phyloP scores from a whole-genome alignment of 495 filamentous ascomycete genomes.

The Cryomyces minteri region DNA sequence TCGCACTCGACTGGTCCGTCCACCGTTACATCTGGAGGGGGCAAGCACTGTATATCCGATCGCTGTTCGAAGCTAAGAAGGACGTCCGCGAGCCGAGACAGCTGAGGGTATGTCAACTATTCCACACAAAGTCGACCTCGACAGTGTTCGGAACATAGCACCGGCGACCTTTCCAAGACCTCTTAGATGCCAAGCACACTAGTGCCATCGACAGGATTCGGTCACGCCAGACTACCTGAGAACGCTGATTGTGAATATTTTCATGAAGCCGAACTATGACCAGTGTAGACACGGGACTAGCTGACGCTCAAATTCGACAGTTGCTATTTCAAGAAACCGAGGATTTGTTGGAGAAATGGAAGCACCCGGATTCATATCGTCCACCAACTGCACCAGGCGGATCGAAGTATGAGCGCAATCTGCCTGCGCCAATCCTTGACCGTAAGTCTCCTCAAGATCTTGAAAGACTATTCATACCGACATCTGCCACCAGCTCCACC shows the following conservation, averaged over 20 bases:
- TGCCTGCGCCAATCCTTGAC: constrained; percentile 59
- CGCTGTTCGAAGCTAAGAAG: constrained; percentile 87
- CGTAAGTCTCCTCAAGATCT: constrained; percentile 33
- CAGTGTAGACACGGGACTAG: too few relatives aligned
- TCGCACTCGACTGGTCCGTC: constrained; percentile 86
- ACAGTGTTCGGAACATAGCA: not conserved
- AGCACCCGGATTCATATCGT: constrained; percentile 86
- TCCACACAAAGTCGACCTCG: not conserved
- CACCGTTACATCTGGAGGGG: constrained; percentile 83
- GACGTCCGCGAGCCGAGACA: constrained; percentile 71
- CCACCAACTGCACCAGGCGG: constrained; percentile 86
- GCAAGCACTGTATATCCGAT: constrained; percentile 88
- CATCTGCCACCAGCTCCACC: constrained; percentile 23
- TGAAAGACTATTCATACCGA: not conserved
- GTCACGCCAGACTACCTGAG: too few relatives aligned
- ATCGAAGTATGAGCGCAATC: constrained; percentile 90
- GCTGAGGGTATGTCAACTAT: constrained; percentile 46
- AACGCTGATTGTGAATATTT: too few relatives aligned
- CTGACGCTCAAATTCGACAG: constrained; percentile 22
- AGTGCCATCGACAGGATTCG: too few relatives aligned
- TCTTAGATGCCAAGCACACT: too few relatives aligned
- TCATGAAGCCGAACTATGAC: too few relatives aligned
- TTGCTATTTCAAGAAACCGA: constrained; percentile 72
- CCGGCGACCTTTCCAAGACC: too few relatives aligned
- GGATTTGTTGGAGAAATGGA: constrained; percentile 76